These are phyloP conservation scores for Russula sp. DNA, from an alignment of 768 basidiomycete species.

Conservation along the genomic window DNA sequence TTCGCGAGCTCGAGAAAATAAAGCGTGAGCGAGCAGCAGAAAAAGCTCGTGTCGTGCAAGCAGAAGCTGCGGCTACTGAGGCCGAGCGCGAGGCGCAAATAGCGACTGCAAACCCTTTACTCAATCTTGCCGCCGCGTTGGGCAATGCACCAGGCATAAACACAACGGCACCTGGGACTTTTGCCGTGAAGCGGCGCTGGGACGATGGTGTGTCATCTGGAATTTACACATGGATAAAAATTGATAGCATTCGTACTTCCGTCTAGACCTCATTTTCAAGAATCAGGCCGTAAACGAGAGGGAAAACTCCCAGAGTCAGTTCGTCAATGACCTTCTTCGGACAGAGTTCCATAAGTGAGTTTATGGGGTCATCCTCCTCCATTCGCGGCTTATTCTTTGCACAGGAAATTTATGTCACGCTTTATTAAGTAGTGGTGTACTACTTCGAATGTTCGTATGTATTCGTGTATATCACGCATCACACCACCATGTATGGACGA, in stretches of 20 bases:
- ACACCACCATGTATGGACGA: neutral
- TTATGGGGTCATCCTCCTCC: neutral
- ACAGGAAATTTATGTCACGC: conserved; percentile 87
- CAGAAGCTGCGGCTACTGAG: conserved; percentile 55
- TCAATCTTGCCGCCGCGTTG: conserved; percentile 88
- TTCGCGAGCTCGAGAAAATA: conserved; percentile 97
- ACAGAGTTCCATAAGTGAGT: conserved; percentile 91
- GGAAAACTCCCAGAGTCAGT: conserved; percentile 59
- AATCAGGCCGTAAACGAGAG: conserved; percentile 85
- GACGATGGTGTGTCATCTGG: conserved; percentile 66
- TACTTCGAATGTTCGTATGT: neutral
- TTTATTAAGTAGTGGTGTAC: conserved; percentile 65
- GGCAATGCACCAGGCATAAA: conserved; percentile 70
- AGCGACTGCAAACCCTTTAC: conserved; percentile 79
- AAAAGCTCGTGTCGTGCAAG: conserved; percentile 74
- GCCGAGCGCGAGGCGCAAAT: conserved; percentile 74
- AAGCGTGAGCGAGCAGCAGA: conserved; percentile 95
- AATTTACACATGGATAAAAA: neutral
- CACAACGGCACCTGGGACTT: conserved; percentile 73
- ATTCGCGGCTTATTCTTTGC: neutral
- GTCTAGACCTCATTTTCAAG: conserved; percentile 91
- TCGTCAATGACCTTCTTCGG: conserved; percentile 92
- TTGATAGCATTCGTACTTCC: neutral
- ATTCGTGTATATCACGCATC: neutral
- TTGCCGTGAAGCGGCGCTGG: conserved; percentile 91